These are phyloP conservation scores for Beta vulgaris DNA, from an alignment of 148 eudicot genomes.

Conservation along the genomic window DNA sequence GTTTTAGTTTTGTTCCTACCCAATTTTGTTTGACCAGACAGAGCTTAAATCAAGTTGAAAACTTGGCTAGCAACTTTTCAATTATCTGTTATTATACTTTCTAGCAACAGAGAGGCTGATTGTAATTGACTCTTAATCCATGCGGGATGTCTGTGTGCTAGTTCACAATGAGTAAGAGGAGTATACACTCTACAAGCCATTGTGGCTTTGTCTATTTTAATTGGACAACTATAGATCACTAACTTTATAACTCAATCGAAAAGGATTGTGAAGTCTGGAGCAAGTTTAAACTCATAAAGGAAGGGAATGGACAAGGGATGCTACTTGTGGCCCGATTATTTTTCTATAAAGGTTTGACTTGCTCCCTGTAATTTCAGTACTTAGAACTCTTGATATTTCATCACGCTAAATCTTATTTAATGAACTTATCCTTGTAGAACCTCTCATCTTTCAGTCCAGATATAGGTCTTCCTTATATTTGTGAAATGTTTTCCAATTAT, in stretches of 20 bases:
- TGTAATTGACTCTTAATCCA: not conserved
- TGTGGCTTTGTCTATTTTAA: too few relatives aligned
- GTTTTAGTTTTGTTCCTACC: not conserved
- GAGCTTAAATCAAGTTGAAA: not conserved
- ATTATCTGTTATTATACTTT: not conserved
- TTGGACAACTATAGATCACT: too few relatives aligned
- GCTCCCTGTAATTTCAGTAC: too few relatives aligned
- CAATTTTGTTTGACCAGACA: not conserved
- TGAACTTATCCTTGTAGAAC: too few relatives aligned
- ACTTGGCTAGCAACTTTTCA: not conserved
- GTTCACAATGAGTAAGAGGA: too few relatives aligned
- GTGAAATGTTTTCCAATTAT: too few relatives aligned
- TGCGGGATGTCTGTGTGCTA: not conserved
- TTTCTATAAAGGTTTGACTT: too few relatives aligned
- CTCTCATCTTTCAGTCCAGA: not conserved
- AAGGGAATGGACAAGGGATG: not conserved
- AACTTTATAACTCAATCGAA: too few relatives aligned
- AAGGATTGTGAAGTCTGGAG: not conserved
- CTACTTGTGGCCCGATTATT: not conserved
- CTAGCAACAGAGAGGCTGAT: not conserved
- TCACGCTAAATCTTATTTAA: too few relatives aligned
- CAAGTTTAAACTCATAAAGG: not conserved
- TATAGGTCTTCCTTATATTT: not conserved
- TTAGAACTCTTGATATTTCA: too few relatives aligned
- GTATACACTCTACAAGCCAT: too few relatives aligned